Base-by-base conservation (phyloP, 2,329 filamentous ascomycete genomes). In the Ceratocystiopsis minuta region DNA sequence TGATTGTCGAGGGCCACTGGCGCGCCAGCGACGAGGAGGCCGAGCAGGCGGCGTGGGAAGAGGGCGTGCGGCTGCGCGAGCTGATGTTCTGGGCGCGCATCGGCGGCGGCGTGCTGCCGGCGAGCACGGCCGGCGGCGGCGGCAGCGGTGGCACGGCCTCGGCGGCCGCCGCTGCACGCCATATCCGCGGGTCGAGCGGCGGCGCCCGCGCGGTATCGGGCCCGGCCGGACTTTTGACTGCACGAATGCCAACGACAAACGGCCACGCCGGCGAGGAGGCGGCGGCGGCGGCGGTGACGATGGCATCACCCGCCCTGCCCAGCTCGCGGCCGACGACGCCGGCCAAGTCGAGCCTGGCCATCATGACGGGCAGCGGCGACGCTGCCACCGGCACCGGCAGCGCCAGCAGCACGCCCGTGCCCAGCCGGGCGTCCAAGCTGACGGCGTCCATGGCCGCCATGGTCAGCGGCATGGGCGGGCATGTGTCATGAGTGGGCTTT, bases 51-150 rank as follows among this genome's bases (percentile, higher is more conserved):
- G 85, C 86, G 0, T 98, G 90, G 90, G 88, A 96, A 55, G 90
- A 98, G 63, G 85, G 85, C 44, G 81, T 95, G 12, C 75, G 80
- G 28, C 61, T 96, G 38, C 71, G 90, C 40, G 90, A 98, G 57
- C 78, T 88, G 51, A 94, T 98, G 81, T 98, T 98, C 57, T 98
- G 90, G 90, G 76, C 83, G 40, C 74, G 90, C 43, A 75, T 98
- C 41, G 88, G 88, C 20, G 90, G 87, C 24, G 90, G 90, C 14
- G 85, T 98, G 2, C 63, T 96, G 13, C 90, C 88, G 1, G 65
- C 71, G 11, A 14, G 6, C 11, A 24, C 34, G 11, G 34, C 34
- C 18, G 6, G 37, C n/a, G n/a, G 34, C 16, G 17, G 31, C 38
- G 28, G 9, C 32, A 9, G 24, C 36, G 16, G 33, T 16, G 39